phyloP scores from a whole-genome alignment of 192 early-diverging fungal species.

The Coemansia umbellata region DNA sequence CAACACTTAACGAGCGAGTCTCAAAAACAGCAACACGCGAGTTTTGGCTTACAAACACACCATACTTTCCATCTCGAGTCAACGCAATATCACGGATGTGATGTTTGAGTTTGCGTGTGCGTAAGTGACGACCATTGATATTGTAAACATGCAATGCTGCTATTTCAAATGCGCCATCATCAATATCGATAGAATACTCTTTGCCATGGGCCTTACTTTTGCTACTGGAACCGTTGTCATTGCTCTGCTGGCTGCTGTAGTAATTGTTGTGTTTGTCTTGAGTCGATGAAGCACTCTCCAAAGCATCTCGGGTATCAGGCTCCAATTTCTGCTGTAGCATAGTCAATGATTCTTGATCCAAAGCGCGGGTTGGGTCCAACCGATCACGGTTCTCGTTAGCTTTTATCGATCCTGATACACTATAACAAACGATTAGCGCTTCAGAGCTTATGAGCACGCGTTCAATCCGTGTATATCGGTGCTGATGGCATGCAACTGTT shows the following conservation, averaged over 20 bases:
- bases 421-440: slow-evolving; percentile 34
- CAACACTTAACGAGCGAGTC: slow-evolving; percentile 19
- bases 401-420: slow-evolving; percentile 20
- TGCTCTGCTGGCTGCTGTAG: slow-evolving; percentile 7
- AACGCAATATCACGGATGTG: slow-evolving; percentile 39
- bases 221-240: background rate
- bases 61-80: slow-evolving; percentile 32
- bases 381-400: slow-evolving; percentile 11
- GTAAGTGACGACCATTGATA: slow-evolving; percentile 38
- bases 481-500: slow-evolving; percentile 2
- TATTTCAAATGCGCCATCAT: slow-evolving; percentile 16
- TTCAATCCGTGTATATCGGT: slow-evolving; percentile 27
- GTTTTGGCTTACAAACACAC: slow-evolving; percentile 35
- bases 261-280: background rate
- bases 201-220: background rate
- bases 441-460: slow-evolving; percentile 32
- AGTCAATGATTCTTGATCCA: background rate
- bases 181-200: background rate
- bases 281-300: background rate
- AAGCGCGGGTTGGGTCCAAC: slow-evolving; percentile 21
- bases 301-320: background rate
- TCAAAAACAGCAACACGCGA: slow-evolving; percentile 42
- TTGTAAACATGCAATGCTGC: slow-evolving; percentile 38
- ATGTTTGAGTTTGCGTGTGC: slow-evolving; percentile 38
- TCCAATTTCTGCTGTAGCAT: background rate